A percentile compares a stretch with the other conserved stretches of the same genome.
These are phyloP conservation scores for Macrolepiota fuliginosa DNA, from an alignment of 768 basidiomycete genomes.

Conservation along the genomic window DNA sequence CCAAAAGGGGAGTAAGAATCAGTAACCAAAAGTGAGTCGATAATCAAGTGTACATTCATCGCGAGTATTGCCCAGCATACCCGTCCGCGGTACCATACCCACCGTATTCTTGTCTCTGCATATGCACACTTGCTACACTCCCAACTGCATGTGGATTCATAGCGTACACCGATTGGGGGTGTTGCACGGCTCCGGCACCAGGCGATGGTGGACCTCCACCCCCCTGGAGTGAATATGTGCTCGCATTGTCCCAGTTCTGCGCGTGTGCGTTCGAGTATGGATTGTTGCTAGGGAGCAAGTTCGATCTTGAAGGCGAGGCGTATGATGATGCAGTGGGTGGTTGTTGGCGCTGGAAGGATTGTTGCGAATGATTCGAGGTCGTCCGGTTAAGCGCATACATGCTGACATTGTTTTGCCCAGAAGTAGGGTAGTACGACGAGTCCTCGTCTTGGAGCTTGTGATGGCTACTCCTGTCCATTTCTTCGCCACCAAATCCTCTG, in stretches of 20 bases:
- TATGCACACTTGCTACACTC: constrained; percentile 9
- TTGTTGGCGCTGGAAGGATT: background rate
- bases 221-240: constrained; percentile 4
- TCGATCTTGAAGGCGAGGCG: background rate
- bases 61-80: constrained; percentile 3
- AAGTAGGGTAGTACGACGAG: constrained; percentile 7
- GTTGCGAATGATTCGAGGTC: background rate
- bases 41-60: constrained; percentile 9
- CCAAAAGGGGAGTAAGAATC: background rate
- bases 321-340: background rate
- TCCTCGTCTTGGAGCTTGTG: background rate
- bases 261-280: background rate
- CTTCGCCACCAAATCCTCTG: background rate
- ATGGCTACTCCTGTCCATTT: background rate
- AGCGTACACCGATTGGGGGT: background rate
- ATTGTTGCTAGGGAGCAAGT: background rate
- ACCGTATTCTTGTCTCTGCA: constrained; percentile 6
- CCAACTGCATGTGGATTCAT: constrained; percentile 8
- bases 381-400: constrained; percentile 7
- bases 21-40: background rate
- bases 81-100: background rate
- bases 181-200: background rate
- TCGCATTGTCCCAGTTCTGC: background rate
- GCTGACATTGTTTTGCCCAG: constrained; percentile 5
- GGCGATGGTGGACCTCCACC: constrained; percentile 1